Evolutionary conservation across 176 grass and related monocot species (phyloP), one percentile per base, ranked within the genome.

Genomic region (Stipa capillata): DNA sequence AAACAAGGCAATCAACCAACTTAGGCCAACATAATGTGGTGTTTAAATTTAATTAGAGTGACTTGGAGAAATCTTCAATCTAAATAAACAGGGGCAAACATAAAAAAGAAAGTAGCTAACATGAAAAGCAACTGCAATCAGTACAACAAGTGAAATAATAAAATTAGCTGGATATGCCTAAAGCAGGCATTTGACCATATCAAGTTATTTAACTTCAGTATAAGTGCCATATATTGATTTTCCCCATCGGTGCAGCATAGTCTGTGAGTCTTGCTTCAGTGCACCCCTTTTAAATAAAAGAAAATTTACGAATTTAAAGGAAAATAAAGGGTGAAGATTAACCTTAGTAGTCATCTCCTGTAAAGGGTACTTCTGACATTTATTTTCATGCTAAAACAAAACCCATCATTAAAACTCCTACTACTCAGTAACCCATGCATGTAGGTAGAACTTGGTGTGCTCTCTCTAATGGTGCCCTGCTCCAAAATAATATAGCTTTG

Each of bases 41-140:
- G 29, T 17, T 55, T 39, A 78, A 10, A 72, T 63, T 75, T 31
- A 71, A 70, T 34, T 42, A 83, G 25, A 82, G 77, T 77, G 27
- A 78, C n/a, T 18, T 70, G 4, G 3, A 11, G 45, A 70, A 87
- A 80, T 65, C 50, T 66, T 80, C 11, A 16, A 81, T 17, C 2
- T 6, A 49, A 40, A 75, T 25, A 74, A 81, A 64, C 10, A 80
- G 11, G 24, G 28, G n/a, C 44, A 35, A 39, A 72, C 24, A 59
- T 9, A 23, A 61, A 71, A 43, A 17, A 53, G 18, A 81, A 47
- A 15, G 12, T 60, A 50, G 5, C 55, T 45, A 35, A 9, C 65
- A 57, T 35, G 55, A 58, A 80, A 81, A 44, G 20, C 7, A 56
- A 70, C 37, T 40, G 60, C 15, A 59, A 36, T 61, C 14, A 27